A percentile compares a stretch with the other conserved stretches of the same genome.
Evolutionary conservation across 164 flowering plant genomes (phyloP).

Genomic region (Pachysandra terminalis): DNA sequence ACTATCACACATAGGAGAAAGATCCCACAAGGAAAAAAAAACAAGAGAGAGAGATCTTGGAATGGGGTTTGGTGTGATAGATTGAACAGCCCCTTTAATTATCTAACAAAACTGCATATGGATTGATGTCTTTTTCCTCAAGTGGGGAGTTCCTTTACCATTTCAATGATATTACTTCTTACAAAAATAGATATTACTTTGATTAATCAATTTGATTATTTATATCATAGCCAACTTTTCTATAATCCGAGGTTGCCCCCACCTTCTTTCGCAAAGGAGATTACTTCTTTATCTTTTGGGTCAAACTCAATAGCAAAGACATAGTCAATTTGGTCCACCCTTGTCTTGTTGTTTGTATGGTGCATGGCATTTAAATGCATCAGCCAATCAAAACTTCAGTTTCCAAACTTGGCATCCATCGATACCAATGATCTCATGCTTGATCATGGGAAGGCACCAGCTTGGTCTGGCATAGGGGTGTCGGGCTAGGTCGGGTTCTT

Average conservation of each 20-base stretch:
- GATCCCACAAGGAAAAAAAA: neutral
- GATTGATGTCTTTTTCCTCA: neutral
- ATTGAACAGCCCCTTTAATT: neutral
- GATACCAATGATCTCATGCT: too few relatives aligned
- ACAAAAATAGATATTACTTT: neutral
- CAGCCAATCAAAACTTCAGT: too few relatives aligned
- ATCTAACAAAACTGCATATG: neutral
- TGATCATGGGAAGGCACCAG: too few relatives aligned
- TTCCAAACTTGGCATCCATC: too few relatives aligned
- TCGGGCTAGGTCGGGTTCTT: too few relatives aligned
- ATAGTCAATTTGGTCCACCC: too few relatives aligned
- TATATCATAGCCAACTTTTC: conserved; percentile 12
- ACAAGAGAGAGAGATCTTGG: neutral
- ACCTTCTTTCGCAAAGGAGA: conserved; percentile 6
- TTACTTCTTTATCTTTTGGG: conserved; percentile 12
- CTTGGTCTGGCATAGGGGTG: too few relatives aligned
- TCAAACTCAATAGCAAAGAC: conserved; percentile 4
- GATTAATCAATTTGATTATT: too few relatives aligned
- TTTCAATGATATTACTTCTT: conserved; percentile 2
- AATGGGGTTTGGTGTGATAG: neutral
- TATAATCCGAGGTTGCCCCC: conserved; percentile 26
- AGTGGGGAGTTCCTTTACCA: conserved; percentile 6
- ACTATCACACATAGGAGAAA: too few relatives aligned
- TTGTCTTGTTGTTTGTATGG: too few relatives aligned
- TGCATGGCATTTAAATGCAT: too few relatives aligned